Percentiles rank a stretch among this genome's conserved stretches.
Conservation (phyloP, 176 grass and related monocot species). For the Oryza australiensis region DNA sequence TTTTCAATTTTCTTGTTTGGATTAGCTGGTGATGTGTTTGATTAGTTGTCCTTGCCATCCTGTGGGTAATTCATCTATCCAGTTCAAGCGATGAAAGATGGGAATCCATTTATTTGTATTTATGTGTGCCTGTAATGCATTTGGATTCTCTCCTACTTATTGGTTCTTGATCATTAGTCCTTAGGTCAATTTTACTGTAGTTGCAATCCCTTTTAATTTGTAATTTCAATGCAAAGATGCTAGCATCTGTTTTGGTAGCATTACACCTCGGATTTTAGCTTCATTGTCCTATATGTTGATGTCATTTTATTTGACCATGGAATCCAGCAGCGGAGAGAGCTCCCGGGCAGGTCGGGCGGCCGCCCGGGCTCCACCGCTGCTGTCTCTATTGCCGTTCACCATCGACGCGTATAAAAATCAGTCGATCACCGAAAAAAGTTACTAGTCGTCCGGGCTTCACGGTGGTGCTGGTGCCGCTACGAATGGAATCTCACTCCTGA, state of each 20-base stretch:
- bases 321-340: too few species aligned
- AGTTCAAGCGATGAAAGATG: slow-evolving; percentile 3
- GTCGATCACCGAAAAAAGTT: too few species aligned
- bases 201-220: neutral
- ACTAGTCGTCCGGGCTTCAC: too few species aligned
- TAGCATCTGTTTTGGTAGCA: slow-evolving; percentile 39
- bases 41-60: neutral
- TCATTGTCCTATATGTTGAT: slow-evolving; percentile 16
- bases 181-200: slow-evolving; percentile 8
- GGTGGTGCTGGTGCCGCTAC: too few species aligned
- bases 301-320: slow-evolving; percentile 38
- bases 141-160: slow-evolving; percentile 17
- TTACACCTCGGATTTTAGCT: slow-evolving; percentile 12
- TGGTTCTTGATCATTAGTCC: slow-evolving; percentile 10
- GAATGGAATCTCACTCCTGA: slow-evolving; percentile 6
- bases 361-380: too few species aligned
- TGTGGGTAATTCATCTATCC: neutral
- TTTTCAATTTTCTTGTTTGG: slow-evolving; percentile 21
- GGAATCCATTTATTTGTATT: slow-evolving; percentile 15
- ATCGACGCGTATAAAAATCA: too few species aligned
- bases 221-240: slow-evolving; percentile 28
- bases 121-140: slow-evolving; percentile 7
- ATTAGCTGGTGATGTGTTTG: slow-evolving; percentile 5
- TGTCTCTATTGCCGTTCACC: too few species aligned
- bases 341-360: too few species aligned